Evolutionary conservation across 768 basidiomycete species (phyloP), one percentile per base, ranked within the genome.

Genomic region (Dioszegia aurantiaca): DNA sequence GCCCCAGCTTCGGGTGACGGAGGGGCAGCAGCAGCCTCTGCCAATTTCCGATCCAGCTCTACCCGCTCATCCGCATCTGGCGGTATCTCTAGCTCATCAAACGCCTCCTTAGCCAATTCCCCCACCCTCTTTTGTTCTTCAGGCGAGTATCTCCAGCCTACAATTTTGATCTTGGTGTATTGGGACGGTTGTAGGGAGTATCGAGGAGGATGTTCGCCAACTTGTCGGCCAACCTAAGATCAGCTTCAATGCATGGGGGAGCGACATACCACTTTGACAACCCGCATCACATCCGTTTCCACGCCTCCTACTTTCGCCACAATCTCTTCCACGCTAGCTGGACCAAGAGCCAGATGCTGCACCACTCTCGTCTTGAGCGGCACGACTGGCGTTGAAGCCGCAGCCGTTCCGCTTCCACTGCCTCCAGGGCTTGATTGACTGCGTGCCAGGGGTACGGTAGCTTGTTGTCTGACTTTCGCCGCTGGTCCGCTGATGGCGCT

Each of bases 341-440:
- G 64, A 5, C 71, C 71, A 11, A 73, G 54, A 4, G 69, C 68
- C 1, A 73, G 55, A n/a, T 62, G 46, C 51, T 73, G 71, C 56
- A 73, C 61, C 4, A 73, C 71, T 31, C 71, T 46, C 17, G 71
- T 73, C 56, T 73, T 73, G 43, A 73, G 65, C 14, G 70, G 70
- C 31, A 72, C 62, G 23, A 31, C 30, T 28, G 51, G 51, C 4
- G 26, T 16, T 42, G 40, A 5, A 11, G 37, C 16, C 16, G 51
- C 5, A 26, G 40, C 5, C n/a, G 26, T 16, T 4, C 39, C 11
- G 23, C n/a, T 23, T 4, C 16, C 26, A 2, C n/a, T 14, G 21
- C 27, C 27, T 3, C 11, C 54, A 2, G 54, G 42, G 23, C 30
- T 55, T 2, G 43, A 44, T 12, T 31, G 41, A 45, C 41, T 55